Base-by-base conservation (phyloP, 345 rosid genomes). In the Gossypium australe region DNA sequence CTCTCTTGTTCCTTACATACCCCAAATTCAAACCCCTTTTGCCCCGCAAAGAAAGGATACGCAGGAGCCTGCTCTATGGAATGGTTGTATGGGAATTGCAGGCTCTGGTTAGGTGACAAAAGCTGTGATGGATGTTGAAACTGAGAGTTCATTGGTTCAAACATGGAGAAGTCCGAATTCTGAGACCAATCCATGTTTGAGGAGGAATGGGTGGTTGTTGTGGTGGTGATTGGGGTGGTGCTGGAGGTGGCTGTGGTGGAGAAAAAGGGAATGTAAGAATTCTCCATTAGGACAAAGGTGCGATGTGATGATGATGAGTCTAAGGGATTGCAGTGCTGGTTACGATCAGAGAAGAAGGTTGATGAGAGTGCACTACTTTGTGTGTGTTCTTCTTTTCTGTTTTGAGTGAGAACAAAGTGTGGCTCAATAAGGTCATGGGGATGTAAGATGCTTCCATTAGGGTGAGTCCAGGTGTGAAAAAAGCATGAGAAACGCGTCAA, bases 401-500 rank as follows among this genome's bases (percentile, higher is more conserved):
- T 60, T 56, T 55, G 20, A 79, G 41, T 14, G 45, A 71, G 47
- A 18, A 59, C 67, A 70, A 47, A 45, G 56, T 29, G 74, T 52
- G 81, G 76, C 63, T 58, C 59, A 51, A 76, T 74, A 74, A 25
- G 73, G 73, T 29, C 60, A 59, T 29, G 60, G 73, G 73, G 47
- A 17, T 52, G 73, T 52, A 70, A 70, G 73, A 52, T 70, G 83
- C 47, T 73, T 60, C 86, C 83, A 73, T 58, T 78, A n/a, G 75
- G 65, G 60, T 48, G 73, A 27, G 44, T 11, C 73, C 80, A 80
- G 77, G 80, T 82, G 86, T 75, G 61, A 60, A 67, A 76, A 80
- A 77, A 73, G 84, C 55, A 43, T 25, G 66, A 77, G 84, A 70
- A 85, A 82, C 80, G 80, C 80, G 77, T 79, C 73, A 52, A 70